A percentile compares a stretch with the other conserved stretches of the same genome.
phyloP scores from a whole-genome alignment of 768 basidiomycete species.

The Amanita rubescens region DNA sequence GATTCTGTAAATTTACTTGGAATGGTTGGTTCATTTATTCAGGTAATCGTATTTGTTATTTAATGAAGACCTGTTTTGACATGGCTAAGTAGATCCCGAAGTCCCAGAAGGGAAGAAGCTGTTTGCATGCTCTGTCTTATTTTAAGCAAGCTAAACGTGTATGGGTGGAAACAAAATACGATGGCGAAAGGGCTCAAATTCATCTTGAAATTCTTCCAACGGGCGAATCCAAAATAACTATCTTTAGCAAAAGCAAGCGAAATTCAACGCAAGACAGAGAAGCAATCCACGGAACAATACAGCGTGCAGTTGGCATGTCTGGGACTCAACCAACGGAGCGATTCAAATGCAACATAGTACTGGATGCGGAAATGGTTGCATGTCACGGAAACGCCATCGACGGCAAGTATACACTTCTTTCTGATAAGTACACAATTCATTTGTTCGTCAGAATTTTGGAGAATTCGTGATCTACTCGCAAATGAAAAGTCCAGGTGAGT shows the following conservation, averaged over 20 bases:
- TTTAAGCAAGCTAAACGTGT: slow-evolving; percentile 37
- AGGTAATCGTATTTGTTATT: neutral
- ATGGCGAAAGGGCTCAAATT: slow-evolving; percentile 92
- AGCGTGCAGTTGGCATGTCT: slow-evolving; percentile 45
- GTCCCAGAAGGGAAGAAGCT: slow-evolving; percentile 65
- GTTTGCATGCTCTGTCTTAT: slow-evolving; percentile 44
- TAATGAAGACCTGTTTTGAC: neutral
- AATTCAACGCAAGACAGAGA: slow-evolving; percentile 74
- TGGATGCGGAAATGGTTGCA: slow-evolving; percentile 89
- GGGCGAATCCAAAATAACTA: slow-evolving; percentile 45
- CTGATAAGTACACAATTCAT: neutral
- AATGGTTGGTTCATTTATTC: slow-evolving; percentile 33
- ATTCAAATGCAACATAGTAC: slow-evolving; percentile 36
- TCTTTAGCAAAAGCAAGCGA: slow-evolving; percentile 84
- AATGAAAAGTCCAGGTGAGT: slow-evolving; percentile 2
- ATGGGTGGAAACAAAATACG: slow-evolving; percentile 92
- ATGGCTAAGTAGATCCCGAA: slow-evolving; percentile 63
- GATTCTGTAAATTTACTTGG: slow-evolving; percentile 17
- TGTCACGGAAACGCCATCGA: slow-evolving; percentile 66
- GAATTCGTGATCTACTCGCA: slow-evolving; percentile 53
- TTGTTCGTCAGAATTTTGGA: slow-evolving; percentile 58
- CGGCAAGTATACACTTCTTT: slow-evolving; percentile 36
- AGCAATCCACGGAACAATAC: slow-evolving; percentile 57
- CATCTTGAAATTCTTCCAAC: slow-evolving; percentile 53
- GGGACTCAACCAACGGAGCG: slow-evolving; percentile 5